Evolutionary conservation across 257 asterid genomes (phyloP), one percentile per base, ranked within the genome.

Genomic region (Dorcoceras hygrometricum): DNA sequence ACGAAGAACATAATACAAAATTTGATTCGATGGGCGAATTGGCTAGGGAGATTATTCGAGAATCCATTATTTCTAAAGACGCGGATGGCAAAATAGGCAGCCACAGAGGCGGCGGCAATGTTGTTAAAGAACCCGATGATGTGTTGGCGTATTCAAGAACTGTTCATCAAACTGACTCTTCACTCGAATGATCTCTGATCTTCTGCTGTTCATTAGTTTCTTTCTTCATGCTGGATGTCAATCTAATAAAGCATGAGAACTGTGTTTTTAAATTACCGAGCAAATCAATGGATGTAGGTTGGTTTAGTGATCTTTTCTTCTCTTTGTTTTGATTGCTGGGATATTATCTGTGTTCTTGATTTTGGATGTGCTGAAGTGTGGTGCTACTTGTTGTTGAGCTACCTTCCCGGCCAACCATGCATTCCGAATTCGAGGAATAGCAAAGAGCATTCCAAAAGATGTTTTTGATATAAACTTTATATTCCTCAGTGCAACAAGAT

Each of bases 141-240:
- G 32, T 70, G 55, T 10, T 70, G 7, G 69, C 34, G 3, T 70
- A 51, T 70, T 23, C 75, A 62, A 70, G 75, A 54, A 54, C 69
- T 11, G 75, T 70, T 22, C 69, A 62, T 18, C 66, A 70, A 10
- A 62, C 12, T 18, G 75, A 70, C 16, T 70, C 69, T 34, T 70
- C 75, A 34, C 75, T 70, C 34, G 69, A 34, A 24, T 70, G 39
- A 62, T 4, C 19, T 31, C 8, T 31, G 16, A 34, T 46, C 14
- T 46, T 16, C 46, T 34, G 46, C 3, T 34, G n/a, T 34, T 29
- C 34, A 34, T 34, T 34, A 34, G 20, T 46, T 46, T 14, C 53
- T 43, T 4, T 43, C 53, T 16, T 4, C 4, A 5, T 20, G 26
- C 8, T 20, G 25, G 18, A 19, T 54, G n/a, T 19, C 58, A 22